Base-by-base conservation (phyloP, 441 rosid genomes). In the Populus hybrid region DNA sequence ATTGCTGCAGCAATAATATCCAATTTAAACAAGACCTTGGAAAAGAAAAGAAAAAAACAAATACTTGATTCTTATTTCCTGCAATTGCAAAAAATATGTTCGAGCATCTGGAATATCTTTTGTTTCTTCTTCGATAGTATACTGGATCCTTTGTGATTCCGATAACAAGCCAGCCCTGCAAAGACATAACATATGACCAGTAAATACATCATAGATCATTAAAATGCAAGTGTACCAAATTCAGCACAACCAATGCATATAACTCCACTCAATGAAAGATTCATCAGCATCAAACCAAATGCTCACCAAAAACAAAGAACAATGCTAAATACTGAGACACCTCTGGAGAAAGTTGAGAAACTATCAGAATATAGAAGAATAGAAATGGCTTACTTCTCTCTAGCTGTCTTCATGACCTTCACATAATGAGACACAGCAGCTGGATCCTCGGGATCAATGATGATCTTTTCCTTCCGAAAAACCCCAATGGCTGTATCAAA, bases 381-480 rank as follows among this genome's bases (percentile, higher is more conserved):
- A 26, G 20, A 68, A 63, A 53, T 66, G 23, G 69, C 81, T 86
- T 88, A 97, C 99, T 97, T 94, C 84, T 94, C 89, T 84, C 98
- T 88, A 78, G 88, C 81, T 50, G 91, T 92, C 91, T 91, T 93
- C 99, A 97, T 94, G 68, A 94, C 92, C 76, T 85, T 91, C 3
- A 96, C 94, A 79, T 90, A 97, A 2, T 91, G 97, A 74, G 90
- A 70, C 20, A 97, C 98, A 11, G 97, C 97, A 80, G 97, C 91
- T 16, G 95, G 94, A 84, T 97, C 97, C 63, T 93, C 93, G 21
- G 99, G 98, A 77, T 77, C 93, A 73, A 97, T 90, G 80, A 90
- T 93, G 85, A 97, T 93, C 82, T 92, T 94, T 84, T 94, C 99
- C 86, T 89, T 87, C 42, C 88, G 85, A 77, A 93, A 84, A 77